Conservation (phyloP, 306 rosid genomes). For the Alnus glutinosa region DNA sequence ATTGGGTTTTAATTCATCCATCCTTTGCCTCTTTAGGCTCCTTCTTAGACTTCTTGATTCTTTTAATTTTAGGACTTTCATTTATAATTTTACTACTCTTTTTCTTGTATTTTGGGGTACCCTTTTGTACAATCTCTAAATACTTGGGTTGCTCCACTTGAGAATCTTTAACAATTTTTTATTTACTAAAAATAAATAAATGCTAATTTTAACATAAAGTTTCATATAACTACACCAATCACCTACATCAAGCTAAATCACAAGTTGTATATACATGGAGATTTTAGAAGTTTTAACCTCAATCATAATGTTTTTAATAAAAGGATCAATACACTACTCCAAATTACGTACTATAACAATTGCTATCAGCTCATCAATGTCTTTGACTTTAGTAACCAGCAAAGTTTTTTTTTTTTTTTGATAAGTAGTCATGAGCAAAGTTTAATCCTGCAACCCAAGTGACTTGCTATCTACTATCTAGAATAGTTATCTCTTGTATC, state of each 20-base stretch:
- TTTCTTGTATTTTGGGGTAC: background rate
- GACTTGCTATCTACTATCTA: background rate
- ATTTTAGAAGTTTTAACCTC: background rate
- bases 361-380: background rate
- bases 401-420: background rate
- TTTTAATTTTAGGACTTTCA: background rate
- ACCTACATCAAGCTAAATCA: background rate
- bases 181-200: background rate
- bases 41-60: constrained; percentile 2
- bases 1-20: background rate
- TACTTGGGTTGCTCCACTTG: background rate
- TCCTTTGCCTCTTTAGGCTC: background rate
- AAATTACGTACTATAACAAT: background rate
- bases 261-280: background rate
- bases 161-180: background rate
- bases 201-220: background rate
- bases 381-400: background rate
- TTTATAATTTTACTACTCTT: background rate
- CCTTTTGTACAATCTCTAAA: background rate
- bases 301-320: background rate
- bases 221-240: background rate
- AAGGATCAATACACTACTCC: background rate
- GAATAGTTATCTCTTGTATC: background rate
- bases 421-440: background rate
- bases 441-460: background rate